Percentiles rank a stretch among this genome's conserved stretches.
These are phyloP conservation scores for Dipodascopsis uninucleata DNA, from an alignment of 805 yeast species.

Conservation along the genomic window DNA sequence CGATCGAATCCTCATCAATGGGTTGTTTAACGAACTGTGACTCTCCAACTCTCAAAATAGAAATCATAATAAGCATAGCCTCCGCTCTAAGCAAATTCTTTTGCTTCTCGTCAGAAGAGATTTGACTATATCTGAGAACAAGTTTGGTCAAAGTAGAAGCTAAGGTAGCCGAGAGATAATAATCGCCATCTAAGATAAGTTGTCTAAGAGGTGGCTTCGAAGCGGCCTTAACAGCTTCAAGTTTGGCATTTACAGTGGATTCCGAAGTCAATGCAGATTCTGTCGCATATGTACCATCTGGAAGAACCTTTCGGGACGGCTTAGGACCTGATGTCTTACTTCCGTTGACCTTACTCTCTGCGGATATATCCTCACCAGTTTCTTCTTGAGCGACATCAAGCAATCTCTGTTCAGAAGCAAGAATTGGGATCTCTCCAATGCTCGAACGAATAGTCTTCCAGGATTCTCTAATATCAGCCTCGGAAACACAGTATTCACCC, in stretches of 20 bases:
- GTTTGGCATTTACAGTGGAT: conserved; percentile 35
- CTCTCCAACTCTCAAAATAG: conserved; percentile 84
- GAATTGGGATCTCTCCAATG: conserved; percentile 87
- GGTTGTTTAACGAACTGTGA: conserved; percentile 62
- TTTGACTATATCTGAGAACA: conserved; percentile 66
- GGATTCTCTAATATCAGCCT: conserved; percentile 66
- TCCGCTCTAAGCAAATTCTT: conserved; percentile 89
- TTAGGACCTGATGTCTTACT: conserved; percentile 33
- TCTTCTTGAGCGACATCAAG: conserved; percentile 39
- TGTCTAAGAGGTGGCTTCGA: conserved; percentile 69
- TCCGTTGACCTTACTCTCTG: conserved; percentile 35
- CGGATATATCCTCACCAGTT: conserved; percentile 35
- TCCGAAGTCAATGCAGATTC: conserved; percentile 67
- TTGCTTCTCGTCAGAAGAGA: conserved; percentile 48
- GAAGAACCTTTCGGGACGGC: conserved; percentile 76
- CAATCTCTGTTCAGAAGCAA: conserved; percentile 62
- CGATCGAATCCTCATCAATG: conserved; percentile 96
- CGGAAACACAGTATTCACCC: conserved; percentile 83
- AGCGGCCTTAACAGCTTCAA: conserved; percentile 40
- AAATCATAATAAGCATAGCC: conserved; percentile 87
- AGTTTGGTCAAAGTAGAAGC: conserved; percentile 86
- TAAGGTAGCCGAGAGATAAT: conserved; percentile 82
- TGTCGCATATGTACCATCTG: conserved; percentile 99
- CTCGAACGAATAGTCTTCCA: conserved; percentile 84
- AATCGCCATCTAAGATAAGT: conserved; percentile 80